These are phyloP conservation scores for Yarrowia porcina DNA, from an alignment of 805 yeast genomes.

Conservation along the genomic window DNA sequence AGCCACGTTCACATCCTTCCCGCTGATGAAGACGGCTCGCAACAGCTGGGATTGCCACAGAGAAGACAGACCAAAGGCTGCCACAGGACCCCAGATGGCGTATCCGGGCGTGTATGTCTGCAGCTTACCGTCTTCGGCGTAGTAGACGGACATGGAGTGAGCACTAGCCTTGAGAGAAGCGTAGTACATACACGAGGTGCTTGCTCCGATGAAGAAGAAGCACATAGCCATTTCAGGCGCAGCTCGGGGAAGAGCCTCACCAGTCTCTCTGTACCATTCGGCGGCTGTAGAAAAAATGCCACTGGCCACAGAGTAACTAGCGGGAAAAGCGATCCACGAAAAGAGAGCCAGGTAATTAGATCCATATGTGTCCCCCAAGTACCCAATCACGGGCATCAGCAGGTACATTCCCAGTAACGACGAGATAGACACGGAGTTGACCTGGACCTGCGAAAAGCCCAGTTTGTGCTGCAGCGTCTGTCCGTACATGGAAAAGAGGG, in stretches of 20 bases:
- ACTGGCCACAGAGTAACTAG: conserved; percentile 60
- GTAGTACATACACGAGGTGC: conserved; percentile 41
- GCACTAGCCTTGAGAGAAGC: conserved; percentile 65
- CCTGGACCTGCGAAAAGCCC: conserved; percentile 60
- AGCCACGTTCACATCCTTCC: conserved; percentile 28
- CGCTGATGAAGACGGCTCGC: conserved; percentile 40
- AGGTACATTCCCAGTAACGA: conserved; percentile 80
- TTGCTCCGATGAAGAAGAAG: conserved; percentile 40
- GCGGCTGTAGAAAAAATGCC: conserved; percentile 35
- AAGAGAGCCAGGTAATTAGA: conserved; percentile 67
- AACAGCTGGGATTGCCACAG: conserved; percentile 65
- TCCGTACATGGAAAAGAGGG: conserved; percentile 77
- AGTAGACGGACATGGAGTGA: conserved; percentile 37
- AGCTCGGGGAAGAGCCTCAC: neutral
- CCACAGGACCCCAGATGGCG: conserved; percentile 83
- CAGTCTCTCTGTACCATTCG: conserved; percentile 5
- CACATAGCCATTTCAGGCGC: conserved; percentile 24
- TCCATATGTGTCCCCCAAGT: conserved; percentile 80
- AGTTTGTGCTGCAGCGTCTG: conserved; percentile 59
- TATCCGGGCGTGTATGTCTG: conserved; percentile 72
- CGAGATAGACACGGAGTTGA: conserved; percentile 70
- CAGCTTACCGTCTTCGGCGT: conserved; percentile 37
- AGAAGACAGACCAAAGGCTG: conserved; percentile 81
- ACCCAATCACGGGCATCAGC: conserved; percentile 77
- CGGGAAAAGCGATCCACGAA: conserved; percentile 58